phyloP scores from a whole-genome alignment of 495 filamentous ascomycete genomes.

The Aspergillus sparsus region DNA sequence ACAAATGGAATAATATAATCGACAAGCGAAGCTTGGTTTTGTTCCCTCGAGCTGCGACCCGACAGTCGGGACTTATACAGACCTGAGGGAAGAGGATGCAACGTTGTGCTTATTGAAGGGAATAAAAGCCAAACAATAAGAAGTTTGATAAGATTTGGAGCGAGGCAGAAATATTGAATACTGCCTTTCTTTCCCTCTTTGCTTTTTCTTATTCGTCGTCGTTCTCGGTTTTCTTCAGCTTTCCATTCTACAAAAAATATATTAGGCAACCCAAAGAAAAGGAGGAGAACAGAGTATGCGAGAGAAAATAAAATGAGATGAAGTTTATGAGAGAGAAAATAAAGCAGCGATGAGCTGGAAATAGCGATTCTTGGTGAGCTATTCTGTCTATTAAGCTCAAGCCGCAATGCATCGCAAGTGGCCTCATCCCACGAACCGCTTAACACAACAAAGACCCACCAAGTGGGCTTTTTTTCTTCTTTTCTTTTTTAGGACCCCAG shows the following conservation, averaged over 20 bases:
- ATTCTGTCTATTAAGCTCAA: conserved; percentile 17
- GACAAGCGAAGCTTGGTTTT: background rate
- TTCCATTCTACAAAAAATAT: background rate
- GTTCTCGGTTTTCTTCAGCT: conserved; percentile 4
- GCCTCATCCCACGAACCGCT: background rate
- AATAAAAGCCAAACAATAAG: conserved; percentile 8
- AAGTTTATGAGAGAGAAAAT: background rate
- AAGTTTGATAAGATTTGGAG: conserved; percentile 10
- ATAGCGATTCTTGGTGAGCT: background rate
- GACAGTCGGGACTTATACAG: conserved; percentile 13
- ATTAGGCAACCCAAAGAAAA: background rate
- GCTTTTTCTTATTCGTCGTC: background rate
- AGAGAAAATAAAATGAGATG: background rate
- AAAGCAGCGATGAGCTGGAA: no score
- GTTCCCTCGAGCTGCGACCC: background rate
- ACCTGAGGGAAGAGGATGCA: background rate
- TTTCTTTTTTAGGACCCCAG: background rate
- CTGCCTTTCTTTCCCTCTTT: background rate
- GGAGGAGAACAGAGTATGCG: background rate
- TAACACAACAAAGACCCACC: background rate
- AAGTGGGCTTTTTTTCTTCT: background rate
- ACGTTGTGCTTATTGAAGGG: conserved; percentile 10
- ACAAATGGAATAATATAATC: background rate
- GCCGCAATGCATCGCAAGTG: conserved; percentile 4
- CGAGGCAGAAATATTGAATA: background rate